Conservation (phyloP, 805 yeast species). For the Brettanomyces bruxellensis region DNA sequence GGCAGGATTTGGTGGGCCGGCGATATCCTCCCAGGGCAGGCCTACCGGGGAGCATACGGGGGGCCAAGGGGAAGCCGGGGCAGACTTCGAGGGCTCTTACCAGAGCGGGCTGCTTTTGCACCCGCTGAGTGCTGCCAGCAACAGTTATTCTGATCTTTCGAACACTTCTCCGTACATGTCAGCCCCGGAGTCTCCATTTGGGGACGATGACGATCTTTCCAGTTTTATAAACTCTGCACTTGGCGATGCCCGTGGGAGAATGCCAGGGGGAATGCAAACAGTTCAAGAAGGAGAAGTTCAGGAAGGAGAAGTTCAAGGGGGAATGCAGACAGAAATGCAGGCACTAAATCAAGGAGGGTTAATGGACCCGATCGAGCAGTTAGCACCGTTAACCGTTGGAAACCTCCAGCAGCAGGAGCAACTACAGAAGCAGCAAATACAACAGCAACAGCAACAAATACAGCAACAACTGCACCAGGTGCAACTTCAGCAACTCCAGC, state of each 20-base stretch:
- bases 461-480: background rate
- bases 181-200: conserved; percentile 17
- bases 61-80: too few relatives aligned
- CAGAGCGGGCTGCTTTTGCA: conserved; percentile 11
- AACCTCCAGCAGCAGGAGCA: background rate
- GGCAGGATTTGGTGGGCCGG: too few relatives aligned
- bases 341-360: too few relatives aligned
- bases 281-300: too few relatives aligned
- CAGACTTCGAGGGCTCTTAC: conserved; percentile 6
- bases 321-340: too few relatives aligned
- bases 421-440: background rate
- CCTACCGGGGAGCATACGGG: too few relatives aligned
- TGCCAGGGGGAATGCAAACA: too few relatives aligned
- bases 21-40: too few relatives aligned
- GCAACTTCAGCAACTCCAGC: background rate
- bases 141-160: conserved; percentile 16
- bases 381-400: background rate
- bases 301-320: too few relatives aligned
- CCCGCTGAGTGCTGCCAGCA: conserved; percentile 6
- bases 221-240: background rate
- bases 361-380: background rate
- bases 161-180: conserved; percentile 20
- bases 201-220: conserved; percentile 10
- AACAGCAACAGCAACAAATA: background rate
- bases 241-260: too few relatives aligned